Percentiles rank a stretch among this genome's conserved stretches.
These are phyloP conservation scores for Phtheirospermum japonicum DNA, from an alignment of 257 asterid species.

Conservation along the genomic window DNA sequence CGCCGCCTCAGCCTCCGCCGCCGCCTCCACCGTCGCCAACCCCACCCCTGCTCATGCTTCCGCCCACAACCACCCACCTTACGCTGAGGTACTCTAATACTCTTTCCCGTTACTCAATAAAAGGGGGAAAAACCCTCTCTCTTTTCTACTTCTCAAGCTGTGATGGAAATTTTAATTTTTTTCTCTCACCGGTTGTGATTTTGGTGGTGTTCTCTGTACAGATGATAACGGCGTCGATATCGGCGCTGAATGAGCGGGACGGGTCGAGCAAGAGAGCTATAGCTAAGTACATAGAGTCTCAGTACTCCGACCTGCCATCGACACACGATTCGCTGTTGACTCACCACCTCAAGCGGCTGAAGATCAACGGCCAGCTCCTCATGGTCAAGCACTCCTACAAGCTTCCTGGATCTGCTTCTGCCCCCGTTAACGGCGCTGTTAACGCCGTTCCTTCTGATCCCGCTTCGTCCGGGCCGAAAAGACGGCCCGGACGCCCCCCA, in stretches of 20 bases:
- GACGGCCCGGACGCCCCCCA: constrained; percentile 80
- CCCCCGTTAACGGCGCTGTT: constrained; percentile 32
- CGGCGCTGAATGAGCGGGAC: constrained; percentile 54
- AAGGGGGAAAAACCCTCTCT: not conserved
- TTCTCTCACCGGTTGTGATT: not conserved
- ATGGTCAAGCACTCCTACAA: constrained; percentile 73
- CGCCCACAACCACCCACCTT: constrained; percentile 47
- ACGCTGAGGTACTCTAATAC: constrained; percentile 44
- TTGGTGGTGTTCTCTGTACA: constrained; percentile 27
- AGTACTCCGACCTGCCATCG: constrained; percentile 45
- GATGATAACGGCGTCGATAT: constrained; percentile 72
- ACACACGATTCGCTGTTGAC: constrained; percentile 53
- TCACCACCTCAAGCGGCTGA: constrained; percentile 52
- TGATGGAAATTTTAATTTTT: not conserved
- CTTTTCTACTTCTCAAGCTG: not conserved
- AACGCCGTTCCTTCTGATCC: constrained; percentile 27
- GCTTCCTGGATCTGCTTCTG: constrained; percentile 48
- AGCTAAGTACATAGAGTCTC: constrained; percentile 56
- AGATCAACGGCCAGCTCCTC: constrained; percentile 43
- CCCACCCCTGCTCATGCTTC: constrained; percentile 22
- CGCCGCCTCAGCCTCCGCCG: constrained; percentile 1
- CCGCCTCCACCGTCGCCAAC: constrained; percentile 19
- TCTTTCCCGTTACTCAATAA: not conserved
- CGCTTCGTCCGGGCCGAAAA: constrained; percentile 32
- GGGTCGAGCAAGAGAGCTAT: constrained; percentile 79